Base-by-base conservation (phyloP, 1,139 yeast species). In the Casaregolazyma suthepensis region DNA sequence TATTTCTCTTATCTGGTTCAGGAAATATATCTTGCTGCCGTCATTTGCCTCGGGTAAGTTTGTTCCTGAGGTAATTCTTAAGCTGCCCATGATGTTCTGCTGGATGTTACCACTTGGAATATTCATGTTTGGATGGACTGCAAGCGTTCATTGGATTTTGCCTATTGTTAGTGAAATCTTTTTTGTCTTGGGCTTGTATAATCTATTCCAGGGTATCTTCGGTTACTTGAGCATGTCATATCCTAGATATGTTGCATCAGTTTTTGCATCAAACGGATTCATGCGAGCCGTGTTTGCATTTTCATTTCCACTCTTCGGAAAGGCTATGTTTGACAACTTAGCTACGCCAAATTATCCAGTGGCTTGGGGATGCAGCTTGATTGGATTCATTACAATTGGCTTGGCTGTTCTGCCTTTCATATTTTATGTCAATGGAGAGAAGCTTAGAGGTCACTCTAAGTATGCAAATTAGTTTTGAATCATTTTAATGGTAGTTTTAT, bases 61-160 rank as follows among this genome's bases (percentile, higher is more conserved):
- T 43, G 45, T 43, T 20, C 61, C 61, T 10, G 61, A 58, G 35
- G 31, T 46, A 2, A 54, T 54, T 50, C 45, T 58, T 29, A 43
- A 52, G n/a, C 43, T 58, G 46, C 57, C 57, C 6, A 57, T 56
- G 55, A 58, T 71, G 46, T 82, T 80, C 31, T 81, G 90, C 1
- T 66, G 84, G 42, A 75, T 81, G 23, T 71, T 78, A 66, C 81
- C 82, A 0, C 55, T 69, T 44, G 79, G 81, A 1, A 59, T 78
- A 29, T 73, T 78, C 54, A 66, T 79, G 10, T 76, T 79, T 61
- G 81, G 77, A 1, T 80, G 83, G 83, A 70, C 82, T 2, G 79
- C 88, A 5, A 78, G 80, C 62, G 58, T 86, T 35, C 94, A 87
- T 67, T 88, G 94, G 94, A 82, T 86, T 73, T 86, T 82, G n/a